A percentile compares a stretch with the other conserved stretches of the same genome.
These are phyloP conservation scores for Termitomyces sp. DNA, from an alignment of 768 basidiomycete species.

Conservation along the genomic window DNA sequence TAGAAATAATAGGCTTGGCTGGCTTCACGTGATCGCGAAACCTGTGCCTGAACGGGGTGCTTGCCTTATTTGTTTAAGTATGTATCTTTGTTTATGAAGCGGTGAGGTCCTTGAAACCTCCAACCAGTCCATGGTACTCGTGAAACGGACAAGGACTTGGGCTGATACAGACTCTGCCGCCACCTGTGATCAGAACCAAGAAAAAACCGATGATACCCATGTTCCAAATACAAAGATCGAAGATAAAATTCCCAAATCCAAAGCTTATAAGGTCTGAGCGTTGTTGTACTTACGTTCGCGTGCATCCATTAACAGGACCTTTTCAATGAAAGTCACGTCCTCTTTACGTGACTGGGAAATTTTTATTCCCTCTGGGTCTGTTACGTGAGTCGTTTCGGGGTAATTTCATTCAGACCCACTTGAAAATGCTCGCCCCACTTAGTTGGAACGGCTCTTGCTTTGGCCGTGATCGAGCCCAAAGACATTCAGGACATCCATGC, in stretches of 20 bases:
- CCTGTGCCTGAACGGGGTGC: no score
- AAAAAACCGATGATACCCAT: background rate
- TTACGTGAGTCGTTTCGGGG: constrained; percentile 35
- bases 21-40: no score
- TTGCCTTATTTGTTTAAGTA: no score
- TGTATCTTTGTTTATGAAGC: no score
- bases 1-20: no score
- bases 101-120: background rate
- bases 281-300: background rate
- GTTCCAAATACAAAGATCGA: constrained; percentile 2
- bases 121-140: constrained; percentile 7
- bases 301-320: background rate
- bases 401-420: constrained; percentile 1
- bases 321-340: constrained; percentile 20
- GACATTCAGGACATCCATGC: constrained; percentile 69
- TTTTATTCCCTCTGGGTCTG: constrained; percentile 73
- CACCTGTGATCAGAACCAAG: background rate
- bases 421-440: background rate
- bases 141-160: constrained; percentile 14
- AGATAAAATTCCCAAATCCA: constrained; percentile 20
- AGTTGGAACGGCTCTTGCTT: constrained; percentile 69
- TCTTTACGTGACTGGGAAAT: constrained; percentile 39
- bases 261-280: constrained; percentile 19
- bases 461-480: constrained; percentile 62
- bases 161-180: constrained; percentile 3